Percentiles rank a stretch among this genome's conserved stretches.
phyloP scores from a whole-genome alignment of 2,329 filamentous ascomycete species.

The Daldinia sp. region DNA sequence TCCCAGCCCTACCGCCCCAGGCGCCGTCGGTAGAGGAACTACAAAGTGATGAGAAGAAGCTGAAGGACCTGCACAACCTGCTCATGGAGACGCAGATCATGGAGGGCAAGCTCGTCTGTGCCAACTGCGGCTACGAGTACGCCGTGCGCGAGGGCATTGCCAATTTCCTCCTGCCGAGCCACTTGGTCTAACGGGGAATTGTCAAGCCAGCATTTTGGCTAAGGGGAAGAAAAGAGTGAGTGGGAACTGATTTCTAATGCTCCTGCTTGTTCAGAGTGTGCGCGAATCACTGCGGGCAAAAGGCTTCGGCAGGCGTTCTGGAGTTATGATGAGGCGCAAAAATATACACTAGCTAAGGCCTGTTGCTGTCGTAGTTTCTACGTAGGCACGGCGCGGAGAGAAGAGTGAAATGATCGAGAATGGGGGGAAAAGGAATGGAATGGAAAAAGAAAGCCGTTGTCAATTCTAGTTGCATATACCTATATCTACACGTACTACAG shows the following conservation, averaged over 20 bases:
- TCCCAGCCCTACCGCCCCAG: constrained; percentile 76
- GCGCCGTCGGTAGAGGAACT: constrained; percentile 73
- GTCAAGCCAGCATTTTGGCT: not conserved
- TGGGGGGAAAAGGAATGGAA: constrained; percentile 25
- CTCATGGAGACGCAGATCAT: constrained; percentile 90
- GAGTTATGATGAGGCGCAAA: constrained; percentile 30
- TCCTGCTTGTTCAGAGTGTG: not conserved
- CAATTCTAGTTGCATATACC: constrained; percentile 41
- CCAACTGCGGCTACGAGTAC: constrained; percentile 93
- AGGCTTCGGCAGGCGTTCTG: not conserved
- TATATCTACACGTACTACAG: constrained; percentile 30
- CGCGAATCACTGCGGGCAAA: not conserved
- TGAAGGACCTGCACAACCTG: constrained; percentile 83
- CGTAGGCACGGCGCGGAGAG: constrained; percentile 17
- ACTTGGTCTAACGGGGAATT: constrained; percentile 73
- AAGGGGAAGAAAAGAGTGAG: not conserved
- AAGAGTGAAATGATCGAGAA: not conserved
- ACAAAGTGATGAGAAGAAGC: constrained; percentile 73
- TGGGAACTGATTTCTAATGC: not conserved
- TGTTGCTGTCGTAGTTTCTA: not conserved
- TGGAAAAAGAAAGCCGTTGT: constrained; percentile 15
- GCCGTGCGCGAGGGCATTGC: constrained; percentile 94
- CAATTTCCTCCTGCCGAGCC: constrained; percentile 93
- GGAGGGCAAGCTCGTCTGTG: constrained; percentile 90
- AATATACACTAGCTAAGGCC: too few species aligned